These are phyloP conservation scores for Francoa sonchifolia DNA, from an alignment of 441 rosid species.

Conservation along the genomic window DNA sequence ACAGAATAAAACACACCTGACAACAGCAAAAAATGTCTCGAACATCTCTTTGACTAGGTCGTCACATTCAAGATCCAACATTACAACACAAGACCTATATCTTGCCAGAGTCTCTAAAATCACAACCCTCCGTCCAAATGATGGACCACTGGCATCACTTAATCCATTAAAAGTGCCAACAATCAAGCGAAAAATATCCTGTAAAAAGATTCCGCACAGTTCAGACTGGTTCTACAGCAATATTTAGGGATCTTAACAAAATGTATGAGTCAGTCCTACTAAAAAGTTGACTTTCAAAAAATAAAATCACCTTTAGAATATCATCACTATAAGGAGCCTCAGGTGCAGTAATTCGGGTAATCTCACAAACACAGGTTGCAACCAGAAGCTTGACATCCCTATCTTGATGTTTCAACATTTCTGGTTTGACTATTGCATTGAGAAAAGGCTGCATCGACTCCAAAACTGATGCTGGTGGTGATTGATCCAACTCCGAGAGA, in stretches of 20 bases:
- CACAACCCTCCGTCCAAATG: constrained; percentile 64
- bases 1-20: constrained; percentile 58
- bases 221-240: constrained; percentile 11
- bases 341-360: constrained; percentile 98
- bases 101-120: constrained; percentile 69
- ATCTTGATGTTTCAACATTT: constrained; percentile 86
- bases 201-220: constrained; percentile 12
- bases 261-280: background rate
- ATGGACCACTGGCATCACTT: constrained; percentile 51
- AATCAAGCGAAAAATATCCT: constrained; percentile 64
- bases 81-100: constrained; percentile 72
- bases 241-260: background rate
- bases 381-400: constrained; percentile 93
- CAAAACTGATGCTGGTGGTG: constrained; percentile 52
- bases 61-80: constrained; percentile 79
- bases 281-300: constrained; percentile 10
- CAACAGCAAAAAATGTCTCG: constrained; percentile 74
- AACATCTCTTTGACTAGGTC: constrained; percentile 64
- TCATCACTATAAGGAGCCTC: constrained; percentile 94
- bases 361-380: constrained; percentile 94
- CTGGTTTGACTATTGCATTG: constrained; percentile 73
- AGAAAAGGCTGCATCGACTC: constrained; percentile 82
- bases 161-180: constrained; percentile 59
- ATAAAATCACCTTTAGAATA: constrained; percentile 59
- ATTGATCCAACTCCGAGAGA: constrained; percentile 85